Conservation (phyloP, 306 rosid species). For the Citrullus amarus region DNA sequence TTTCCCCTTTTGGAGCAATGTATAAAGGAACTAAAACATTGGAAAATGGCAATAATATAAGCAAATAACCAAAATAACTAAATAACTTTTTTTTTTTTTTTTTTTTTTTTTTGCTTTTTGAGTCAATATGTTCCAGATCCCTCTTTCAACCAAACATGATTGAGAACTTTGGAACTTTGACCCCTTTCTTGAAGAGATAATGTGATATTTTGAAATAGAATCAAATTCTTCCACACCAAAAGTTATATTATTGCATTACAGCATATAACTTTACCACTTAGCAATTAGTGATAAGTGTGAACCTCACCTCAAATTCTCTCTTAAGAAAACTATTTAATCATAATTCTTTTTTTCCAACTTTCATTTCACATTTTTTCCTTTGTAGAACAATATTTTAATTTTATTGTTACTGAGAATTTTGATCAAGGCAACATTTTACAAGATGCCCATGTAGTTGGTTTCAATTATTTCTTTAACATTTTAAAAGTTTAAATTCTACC, state of each 20-base stretch:
- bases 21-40: neutral
- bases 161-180: neutral
- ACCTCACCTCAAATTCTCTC: neutral
- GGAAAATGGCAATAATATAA: neutral
- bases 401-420: neutral
- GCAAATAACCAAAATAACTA: neutral
- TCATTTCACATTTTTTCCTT: neutral
- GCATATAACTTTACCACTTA: neutral
- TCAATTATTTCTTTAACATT: too few relatives aligned
- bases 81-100: neutral
- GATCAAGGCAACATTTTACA: neutral
- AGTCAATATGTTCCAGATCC: neutral
- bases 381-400: neutral
- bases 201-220: neutral
- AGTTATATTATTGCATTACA: neutral
- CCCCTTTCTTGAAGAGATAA: neutral
- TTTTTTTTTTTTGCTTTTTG: neutral
- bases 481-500: too few relatives aligned
- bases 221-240: neutral
- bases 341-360: neutral
- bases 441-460: neutral
- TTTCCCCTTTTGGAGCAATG: neutral
- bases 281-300: neutral
- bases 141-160: neutral
- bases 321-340: neutral